Evolutionary conservation across 2,329 filamentous ascomycete genomes (phyloP).

Genomic region (Pseudocercospora fijiensis): DNA sequence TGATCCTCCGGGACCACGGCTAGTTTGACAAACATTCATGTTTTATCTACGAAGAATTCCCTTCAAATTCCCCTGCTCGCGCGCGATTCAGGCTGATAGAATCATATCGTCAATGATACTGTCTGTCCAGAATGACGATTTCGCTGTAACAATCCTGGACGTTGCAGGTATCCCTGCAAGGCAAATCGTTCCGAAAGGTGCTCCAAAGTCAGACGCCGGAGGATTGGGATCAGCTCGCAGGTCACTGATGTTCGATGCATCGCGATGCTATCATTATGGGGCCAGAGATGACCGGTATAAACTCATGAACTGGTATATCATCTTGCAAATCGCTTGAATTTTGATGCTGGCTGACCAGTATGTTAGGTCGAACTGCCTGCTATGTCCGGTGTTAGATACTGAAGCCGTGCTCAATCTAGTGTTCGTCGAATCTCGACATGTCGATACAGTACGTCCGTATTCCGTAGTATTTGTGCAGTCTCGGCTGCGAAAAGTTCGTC

Average conservation of each 20-base stretch:
- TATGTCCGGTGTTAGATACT: no score
- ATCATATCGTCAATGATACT: constrained; percentile 51
- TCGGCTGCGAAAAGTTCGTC: no score
- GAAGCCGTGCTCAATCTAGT: no score
- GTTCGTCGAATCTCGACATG: no score
- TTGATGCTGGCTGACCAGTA: no score
- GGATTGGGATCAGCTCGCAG: constrained; percentile 54
- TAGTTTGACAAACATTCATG: constrained; percentile 62
- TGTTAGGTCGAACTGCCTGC: no score
- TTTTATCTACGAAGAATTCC: constrained; percentile 58
- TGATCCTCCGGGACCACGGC: constrained; percentile 58
- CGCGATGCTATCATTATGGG: constrained; percentile 55
- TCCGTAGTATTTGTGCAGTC: no score
- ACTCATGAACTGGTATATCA: constrained; percentile 60
- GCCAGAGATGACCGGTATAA: constrained; percentile 55
- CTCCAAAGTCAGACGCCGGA: constrained; percentile 42
- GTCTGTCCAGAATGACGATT: constrained; percentile 58
- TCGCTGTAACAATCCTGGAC: constrained; percentile 54
- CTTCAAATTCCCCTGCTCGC: constrained; percentile 59
- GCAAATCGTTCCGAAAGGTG: constrained; percentile 45
- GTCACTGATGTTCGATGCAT: constrained; percentile 60
- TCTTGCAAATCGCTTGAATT: no score
- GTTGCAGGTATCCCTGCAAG: constrained; percentile 51
- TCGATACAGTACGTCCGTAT: no score
- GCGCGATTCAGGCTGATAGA: constrained; percentile 42